Evolutionary conservation across 2,329 filamentous ascomycete genomes (phyloP), one percentile per base, ranked within the genome.

Genomic region (Hypoxylon sp.): DNA sequence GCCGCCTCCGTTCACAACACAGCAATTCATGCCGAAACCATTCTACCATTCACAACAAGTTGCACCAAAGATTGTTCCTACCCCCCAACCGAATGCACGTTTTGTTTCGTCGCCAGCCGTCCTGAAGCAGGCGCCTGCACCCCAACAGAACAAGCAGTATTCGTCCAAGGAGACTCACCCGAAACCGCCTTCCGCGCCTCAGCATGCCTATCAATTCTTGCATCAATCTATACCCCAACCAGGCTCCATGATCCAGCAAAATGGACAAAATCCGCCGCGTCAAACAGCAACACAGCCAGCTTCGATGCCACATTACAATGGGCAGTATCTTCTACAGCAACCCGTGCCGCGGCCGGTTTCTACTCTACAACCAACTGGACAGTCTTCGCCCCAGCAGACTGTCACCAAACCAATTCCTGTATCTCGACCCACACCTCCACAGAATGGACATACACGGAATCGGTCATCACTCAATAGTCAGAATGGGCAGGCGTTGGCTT

Each of bases 401-500:
- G 34, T 53, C 17, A 62, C 71, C 14, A 74, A 73, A 49, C 65
- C 70, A 36, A 43, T 60, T 32, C 65, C 75, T 11, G 23, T 73
- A 25, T 25, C 71, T 17, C 69, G 68, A 45, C 68, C 71, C n/a
- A 60, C 71, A 9, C 67, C 68, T 14, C n/a, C 63, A 13, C 60
- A 66, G 49, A 71, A 64, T 48, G 69, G 72, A 52, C 77, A 74
- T 66, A 74, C 49, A 60, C 74, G 72, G 43, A 77, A 74, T 60
- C 73, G 67, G 41, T 76, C 75, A 13, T 77, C 75, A 36, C 63
- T 77, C 14, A 74, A 70, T 48, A 68, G 72, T 19, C 72, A 71
- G 46, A 65, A 30, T 55, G 72, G 67, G 50, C 74, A 78, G 49
- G 70, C 74, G 49, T 64, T 75, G 32, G 67, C 72, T 23, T 74